Percentiles rank a stretch among this genome's conserved stretches.
Conservation (phyloP, 768 basidiomycete species). For the Polyporus arcularius region DNA sequence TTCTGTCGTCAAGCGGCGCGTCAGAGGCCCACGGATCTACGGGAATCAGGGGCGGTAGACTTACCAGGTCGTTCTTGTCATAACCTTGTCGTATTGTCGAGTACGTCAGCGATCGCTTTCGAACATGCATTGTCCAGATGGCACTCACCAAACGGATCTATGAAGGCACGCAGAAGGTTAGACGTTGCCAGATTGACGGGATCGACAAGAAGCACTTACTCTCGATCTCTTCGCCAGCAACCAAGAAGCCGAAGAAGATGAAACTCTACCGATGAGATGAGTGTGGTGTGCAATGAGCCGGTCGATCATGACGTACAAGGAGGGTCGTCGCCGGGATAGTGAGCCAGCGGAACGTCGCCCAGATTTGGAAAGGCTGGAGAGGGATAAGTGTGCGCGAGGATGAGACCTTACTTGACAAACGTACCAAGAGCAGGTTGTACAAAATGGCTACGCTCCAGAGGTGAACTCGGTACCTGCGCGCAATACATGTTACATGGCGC, state of each 20-base stretch:
- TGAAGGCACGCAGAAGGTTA: conserved; percentile 1
- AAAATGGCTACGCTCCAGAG: conserved; percentile 65
- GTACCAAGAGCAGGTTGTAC: conserved; percentile 62
- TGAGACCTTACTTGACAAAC: conserved; percentile 14
- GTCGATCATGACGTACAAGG: conserved; percentile 37
- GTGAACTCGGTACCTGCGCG: conserved; percentile 61
- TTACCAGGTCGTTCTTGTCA: conserved; percentile 71
- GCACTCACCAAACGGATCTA: conserved; percentile 49
- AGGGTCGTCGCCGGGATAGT: conserved; percentile 66
- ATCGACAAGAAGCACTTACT: conserved; percentile 42
- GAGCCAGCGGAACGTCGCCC: conserved; percentile 52
- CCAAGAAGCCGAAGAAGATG: conserved; percentile 73
- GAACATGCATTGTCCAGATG: conserved; percentile 2
- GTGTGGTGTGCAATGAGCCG: neutral
- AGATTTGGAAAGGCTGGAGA: conserved; percentile 65
- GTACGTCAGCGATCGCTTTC: conserved; percentile 3
- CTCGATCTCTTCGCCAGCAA: conserved; percentile 75
- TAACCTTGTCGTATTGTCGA: conserved; percentile 40
- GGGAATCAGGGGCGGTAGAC: conserved; percentile 19
- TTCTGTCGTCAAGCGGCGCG: conserved; percentile 39
- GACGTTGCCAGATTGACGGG: conserved; percentile 9
- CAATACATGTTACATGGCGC: neutral
- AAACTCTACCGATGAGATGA: conserved; percentile 45
- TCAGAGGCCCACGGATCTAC: neutral
- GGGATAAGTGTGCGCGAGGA: conserved; percentile 6